Evolutionary conservation across 2,329 filamentous ascomycete species (phyloP).

Genomic region (Fusarium pseudograminearum): DNA sequence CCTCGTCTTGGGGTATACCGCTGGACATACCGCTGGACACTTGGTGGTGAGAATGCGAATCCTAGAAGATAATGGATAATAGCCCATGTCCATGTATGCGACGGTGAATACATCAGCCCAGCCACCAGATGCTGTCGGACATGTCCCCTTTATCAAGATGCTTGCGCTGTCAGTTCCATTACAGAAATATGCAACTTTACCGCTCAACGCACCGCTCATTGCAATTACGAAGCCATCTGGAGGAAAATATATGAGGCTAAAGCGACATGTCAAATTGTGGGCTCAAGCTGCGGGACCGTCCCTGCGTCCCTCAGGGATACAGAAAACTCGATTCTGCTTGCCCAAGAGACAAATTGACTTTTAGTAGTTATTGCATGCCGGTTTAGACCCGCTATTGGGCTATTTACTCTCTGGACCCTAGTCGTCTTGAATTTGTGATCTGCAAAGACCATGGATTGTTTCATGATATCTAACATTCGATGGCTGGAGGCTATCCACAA

Average conservation of each 20-base stretch:
- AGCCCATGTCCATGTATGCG: neutral
- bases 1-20: neutral
- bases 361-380: neutral
- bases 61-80: neutral
- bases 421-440: conserved; percentile 20
- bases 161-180: neutral
- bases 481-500: conserved; percentile 5
- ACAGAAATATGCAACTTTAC: neutral
- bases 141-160: neutral
- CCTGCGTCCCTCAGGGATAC: neutral
- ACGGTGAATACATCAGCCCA: neutral
- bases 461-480: conserved; percentile 21
- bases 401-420: neutral
- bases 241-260: conserved; percentile 11
- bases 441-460: conserved; percentile 20
- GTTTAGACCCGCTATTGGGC: neutral
- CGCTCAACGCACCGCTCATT: neutral
- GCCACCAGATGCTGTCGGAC: neutral
- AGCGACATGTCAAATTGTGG: conserved; percentile 23
- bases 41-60: neutral
- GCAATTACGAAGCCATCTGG: neutral
- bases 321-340: neutral
- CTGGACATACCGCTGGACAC: neutral
- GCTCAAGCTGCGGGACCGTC: conserved; percentile 14
- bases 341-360: neutral